Percentiles rank a stretch among this genome's conserved stretches.
phyloP scores from a whole-genome alignment of 345 rosid genomes.

The Syzygium oleosum region DNA sequence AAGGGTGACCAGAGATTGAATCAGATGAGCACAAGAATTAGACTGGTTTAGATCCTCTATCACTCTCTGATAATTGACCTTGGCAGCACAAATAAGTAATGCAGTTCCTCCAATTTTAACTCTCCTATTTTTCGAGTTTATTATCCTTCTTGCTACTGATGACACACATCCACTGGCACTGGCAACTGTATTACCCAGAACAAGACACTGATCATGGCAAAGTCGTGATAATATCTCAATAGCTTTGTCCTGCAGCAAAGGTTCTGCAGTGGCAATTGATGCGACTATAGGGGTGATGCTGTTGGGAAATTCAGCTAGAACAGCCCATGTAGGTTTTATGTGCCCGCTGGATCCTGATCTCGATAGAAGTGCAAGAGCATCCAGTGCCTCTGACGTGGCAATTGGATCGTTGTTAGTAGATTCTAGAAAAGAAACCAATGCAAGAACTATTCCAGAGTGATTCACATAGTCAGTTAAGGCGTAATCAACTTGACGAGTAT shows the following conservation, averaged over 20 bases:
- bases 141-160: slow-evolving; percentile 70
- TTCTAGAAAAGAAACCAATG: slow-evolving; percentile 86
- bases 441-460: slow-evolving; percentile 88
- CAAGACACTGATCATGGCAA: slow-evolving; percentile 74
- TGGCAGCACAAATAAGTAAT: slow-evolving; percentile 86
- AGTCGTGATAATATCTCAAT: slow-evolving; percentile 84
- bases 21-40: slow-evolving; percentile 46
- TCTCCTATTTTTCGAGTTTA: slow-evolving; percentile 45
- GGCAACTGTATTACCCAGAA: slow-evolving; percentile 68
- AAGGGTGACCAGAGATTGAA: slow-evolving; percentile 74
- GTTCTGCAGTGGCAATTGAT: slow-evolving; percentile 64
- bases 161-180: slow-evolving; percentile 57
- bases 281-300: slow-evolving; percentile 77
- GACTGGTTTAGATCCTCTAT: slow-evolving; percentile 85
- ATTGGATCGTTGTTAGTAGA: slow-evolving; percentile 58
- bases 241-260: slow-evolving; percentile 88
- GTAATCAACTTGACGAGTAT: slow-evolving; percentile 54
- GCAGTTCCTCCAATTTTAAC: slow-evolving; percentile 97
- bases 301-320: slow-evolving; percentile 74
- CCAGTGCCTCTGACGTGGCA: slow-evolving; percentile 76
- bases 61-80: slow-evolving; percentile 71
- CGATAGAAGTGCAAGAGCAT: slow-evolving; percentile 90
- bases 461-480: slow-evolving; percentile 80
- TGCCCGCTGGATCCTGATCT: slow-evolving; percentile 48
- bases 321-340: slow-evolving; percentile 88